Conservation (phyloP, 1,284 basidiomycete species). For the Moesziomyces antarcticus region DNA sequence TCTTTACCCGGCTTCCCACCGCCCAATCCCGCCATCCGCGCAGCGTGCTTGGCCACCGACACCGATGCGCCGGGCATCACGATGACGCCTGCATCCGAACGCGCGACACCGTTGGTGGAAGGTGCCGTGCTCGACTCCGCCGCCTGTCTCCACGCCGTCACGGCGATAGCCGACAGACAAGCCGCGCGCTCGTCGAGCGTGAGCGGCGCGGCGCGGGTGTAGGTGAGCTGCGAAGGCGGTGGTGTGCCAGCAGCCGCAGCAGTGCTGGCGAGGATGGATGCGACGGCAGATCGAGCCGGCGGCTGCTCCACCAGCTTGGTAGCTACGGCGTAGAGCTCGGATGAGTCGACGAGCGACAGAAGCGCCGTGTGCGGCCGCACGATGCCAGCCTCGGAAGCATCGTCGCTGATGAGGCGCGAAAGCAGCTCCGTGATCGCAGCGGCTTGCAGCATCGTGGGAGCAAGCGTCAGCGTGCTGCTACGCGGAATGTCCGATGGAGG, state of each 20-base stretch:
- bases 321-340: conserved; percentile 41
- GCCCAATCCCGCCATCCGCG: conserved; percentile 7
- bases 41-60: conserved; percentile 22
- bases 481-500: neutral
- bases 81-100: conserved; percentile 2
- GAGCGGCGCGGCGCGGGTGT: conserved; percentile 6
- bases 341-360: conserved; percentile 35
- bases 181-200: conserved; percentile 37
- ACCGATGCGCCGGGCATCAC: conserved; percentile 21
- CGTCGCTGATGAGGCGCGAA: conserved; percentile 29
- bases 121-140: neutral
- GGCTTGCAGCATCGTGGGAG: conserved; percentile 31
- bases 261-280: conserved; percentile 25
- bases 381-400: neutral
- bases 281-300: conserved; percentile 13
- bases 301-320: conserved; percentile 21
- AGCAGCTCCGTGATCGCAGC: conserved; percentile 35
- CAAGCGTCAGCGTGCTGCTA: neutral
- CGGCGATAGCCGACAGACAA: conserved; percentile 38
- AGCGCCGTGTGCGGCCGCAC: conserved; percentile 38
- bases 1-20: conserved; percentile 3
- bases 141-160: conserved; percentile 34
- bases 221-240: neutral
- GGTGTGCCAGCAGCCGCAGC: conserved; percentile 21
- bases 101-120: neutral